phyloP scores from a whole-genome alignment of 805 yeast genomes.

The Metschnikowia shivogae region DNA sequence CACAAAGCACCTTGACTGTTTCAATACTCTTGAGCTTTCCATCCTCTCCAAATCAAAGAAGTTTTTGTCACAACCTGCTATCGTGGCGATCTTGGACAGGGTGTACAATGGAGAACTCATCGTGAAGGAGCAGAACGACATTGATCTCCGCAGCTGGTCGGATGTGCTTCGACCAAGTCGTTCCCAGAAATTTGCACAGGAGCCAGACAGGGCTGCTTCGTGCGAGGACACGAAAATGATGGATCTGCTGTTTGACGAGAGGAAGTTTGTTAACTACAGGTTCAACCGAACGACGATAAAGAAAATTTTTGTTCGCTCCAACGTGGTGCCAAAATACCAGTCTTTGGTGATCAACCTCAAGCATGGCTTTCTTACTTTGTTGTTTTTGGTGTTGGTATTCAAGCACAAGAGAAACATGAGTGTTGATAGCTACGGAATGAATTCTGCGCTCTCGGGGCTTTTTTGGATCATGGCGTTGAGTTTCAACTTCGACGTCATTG shows the following conservation, averaged over 20 bases:
- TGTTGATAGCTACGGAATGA: conserved; percentile 1
- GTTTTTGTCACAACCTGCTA: conserved; percentile 50
- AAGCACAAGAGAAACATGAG: conserved; percentile 16
- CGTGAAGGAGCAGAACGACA: conserved; percentile 30
- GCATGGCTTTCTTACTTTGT: conserved; percentile 26
- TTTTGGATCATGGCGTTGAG: conserved; percentile 46
- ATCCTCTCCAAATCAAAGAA: conserved; percentile 50
- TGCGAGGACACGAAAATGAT: conserved; percentile 5
- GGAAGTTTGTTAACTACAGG: conserved; percentile 27
- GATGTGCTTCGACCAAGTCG: conserved; percentile 3
- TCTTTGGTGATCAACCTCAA: conserved; percentile 37
- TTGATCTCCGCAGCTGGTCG: conserved; percentile 5
- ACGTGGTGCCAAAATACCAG: conserved; percentile 39
- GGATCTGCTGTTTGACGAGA: conserved; percentile 7
- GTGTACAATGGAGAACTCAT: conserved; percentile 51
- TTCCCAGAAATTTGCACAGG: not conserved
- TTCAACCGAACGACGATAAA: conserved; percentile 30
- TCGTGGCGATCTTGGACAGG: conserved; percentile 43
- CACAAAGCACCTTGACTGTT: conserved; percentile 23
- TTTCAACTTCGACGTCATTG: conserved; percentile 44
- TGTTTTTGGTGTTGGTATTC: conserved; percentile 29
- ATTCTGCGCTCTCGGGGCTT: conserved; percentile 24
- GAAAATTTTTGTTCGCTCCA: conserved; percentile 28
- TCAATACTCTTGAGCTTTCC: conserved; percentile 48
- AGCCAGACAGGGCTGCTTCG: not conserved